Evolutionary conservation across 2,329 filamentous ascomycete species (phyloP), one percentile per base, ranked within the genome.

Genomic region (Epichloe baconii): DNA sequence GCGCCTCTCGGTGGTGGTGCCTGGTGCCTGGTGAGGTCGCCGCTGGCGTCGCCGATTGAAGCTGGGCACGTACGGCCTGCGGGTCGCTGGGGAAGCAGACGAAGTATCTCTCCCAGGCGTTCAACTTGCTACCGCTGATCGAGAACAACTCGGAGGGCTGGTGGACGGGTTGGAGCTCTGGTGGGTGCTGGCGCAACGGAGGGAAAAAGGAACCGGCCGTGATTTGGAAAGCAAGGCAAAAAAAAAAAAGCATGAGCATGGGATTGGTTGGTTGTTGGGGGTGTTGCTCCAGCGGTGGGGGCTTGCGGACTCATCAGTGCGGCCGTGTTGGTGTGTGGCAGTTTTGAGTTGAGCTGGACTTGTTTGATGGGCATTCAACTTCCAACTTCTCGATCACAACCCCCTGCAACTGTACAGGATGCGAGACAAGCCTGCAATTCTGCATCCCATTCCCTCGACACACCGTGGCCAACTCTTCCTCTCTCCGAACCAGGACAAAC

Each of bases 131-230:
- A 4, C 12, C n/a, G 19, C 19, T 5, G 7, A n/a, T 19, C 4
- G 21, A 19, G 17, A 11, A 36, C 34, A 11, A 36, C 34, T 36
- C 38, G 38, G 40, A 14, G 38, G 21, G 37, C 21, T 38, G 26
- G 38, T 43, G 34, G 41, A 40, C 40, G 48, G 48, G 40, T 44
- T 31, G 48, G 48, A 44, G 48, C 48, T 44, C 26, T 42, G 19
- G 11, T n/a, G n/a, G 34, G 42, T 49, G 40, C 48, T 44, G 48
- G 48, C 47, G 38, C 47, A 38, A 43, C 47, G n/a, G 38, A 43
- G 38, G 26, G 37, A 3, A n/a, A 35, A n/a, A 23, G 1, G 40
- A 8, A 10, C 7, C 1, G 7, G 7, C 26, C 26, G 26, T 31
- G 26, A 31, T 10, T 31, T 31, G 8, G 23, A 31, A 31, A 31